Percentiles rank a stretch among this genome's conserved stretches.
These are phyloP conservation scores for Blastocystis sp. DNA, from an alignment of 352 stramenopile genomes.

Conservation along the genomic window DNA sequence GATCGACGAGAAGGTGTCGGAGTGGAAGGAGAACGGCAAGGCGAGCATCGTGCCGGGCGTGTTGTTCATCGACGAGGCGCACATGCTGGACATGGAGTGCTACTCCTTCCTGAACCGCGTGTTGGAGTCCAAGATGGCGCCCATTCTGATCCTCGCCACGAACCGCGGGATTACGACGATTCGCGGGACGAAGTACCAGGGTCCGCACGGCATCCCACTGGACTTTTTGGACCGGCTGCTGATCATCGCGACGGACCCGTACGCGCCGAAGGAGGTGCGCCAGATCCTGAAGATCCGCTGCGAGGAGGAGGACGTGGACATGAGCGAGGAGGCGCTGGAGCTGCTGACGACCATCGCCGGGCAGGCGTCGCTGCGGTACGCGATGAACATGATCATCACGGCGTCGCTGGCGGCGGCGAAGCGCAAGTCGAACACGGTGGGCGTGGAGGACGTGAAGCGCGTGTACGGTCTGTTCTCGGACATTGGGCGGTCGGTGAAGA, in stretches of 20 bases:
- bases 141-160: slow-evolving; percentile 96
- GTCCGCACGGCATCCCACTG: slow-evolving; percentile 94
- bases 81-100: slow-evolving; percentile 99
- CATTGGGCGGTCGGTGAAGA: slow-evolving; percentile 55
- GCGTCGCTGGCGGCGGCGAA: slow-evolving; percentile 78
- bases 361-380: slow-evolving; percentile 95
- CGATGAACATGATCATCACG: slow-evolving; percentile 99
- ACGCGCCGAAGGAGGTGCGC: slow-evolving; percentile 89
- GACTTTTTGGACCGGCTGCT: slow-evolving; percentile 95
- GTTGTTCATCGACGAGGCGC: slow-evolving; percentile 97
- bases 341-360: slow-evolving; percentile 84
- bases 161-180: slow-evolving; percentile 97
- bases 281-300: slow-evolving; percentile 80
- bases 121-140: slow-evolving; percentile 92
- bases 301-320: slow-evolving; percentile 69
- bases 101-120: slow-evolving; percentile 98
- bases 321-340: slow-evolving; percentile 59
- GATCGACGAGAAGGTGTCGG: slow-evolving; percentile 94
- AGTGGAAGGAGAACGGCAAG: slow-evolving; percentile 86
- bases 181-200: slow-evolving; percentile 95
- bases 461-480: slow-evolving; percentile 60
- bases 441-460: slow-evolving; percentile 52
- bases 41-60: slow-evolving; percentile 95
- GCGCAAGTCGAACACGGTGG: slow-evolving; percentile 60
- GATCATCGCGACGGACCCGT: slow-evolving; percentile 95